These are phyloP conservation scores for Spizellomyces sp. DNA, from an alignment of 192 early-diverging fungal genomes.

Conservation along the genomic window DNA sequence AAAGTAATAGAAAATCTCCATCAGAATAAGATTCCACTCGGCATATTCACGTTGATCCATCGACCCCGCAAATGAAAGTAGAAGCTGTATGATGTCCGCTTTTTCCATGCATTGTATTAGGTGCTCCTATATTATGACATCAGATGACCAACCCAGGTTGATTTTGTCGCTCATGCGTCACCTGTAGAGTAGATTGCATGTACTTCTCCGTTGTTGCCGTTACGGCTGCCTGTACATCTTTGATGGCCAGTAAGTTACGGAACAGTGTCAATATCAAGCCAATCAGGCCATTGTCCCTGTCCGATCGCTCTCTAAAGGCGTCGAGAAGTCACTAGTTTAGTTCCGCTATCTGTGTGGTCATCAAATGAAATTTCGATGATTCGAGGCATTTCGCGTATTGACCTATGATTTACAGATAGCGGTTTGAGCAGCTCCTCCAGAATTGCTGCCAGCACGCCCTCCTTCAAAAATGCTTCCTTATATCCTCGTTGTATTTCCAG, in stretches of 20 bases:
- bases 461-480: slow-evolving; percentile 70
- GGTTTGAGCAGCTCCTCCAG: slow-evolving; percentile 54
- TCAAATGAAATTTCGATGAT: neutral
- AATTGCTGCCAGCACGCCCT: slow-evolving; percentile 55
- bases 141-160: neutral
- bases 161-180: slow-evolving; percentile 15
- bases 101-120: slow-evolving; percentile 59
- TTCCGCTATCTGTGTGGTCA: neutral
- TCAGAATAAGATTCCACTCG: slow-evolving; percentile 64
- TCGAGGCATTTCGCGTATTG: neutral
- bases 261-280: slow-evolving; percentile 74
- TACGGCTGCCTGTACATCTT: slow-evolving; percentile 65
- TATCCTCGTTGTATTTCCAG: slow-evolving; percentile 63
- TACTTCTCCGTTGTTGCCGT: slow-evolving; percentile 57
- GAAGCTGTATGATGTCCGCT: slow-evolving; percentile 64
- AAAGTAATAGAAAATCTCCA: slow-evolving; percentile 68
- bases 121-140: slow-evolving; percentile 44
- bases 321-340: slow-evolving; percentile 15
- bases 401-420: slow-evolving; percentile 51
- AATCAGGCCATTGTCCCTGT: slow-evolving; percentile 61
- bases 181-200: slow-evolving; percentile 67
- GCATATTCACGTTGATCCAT: slow-evolving; percentile 56
- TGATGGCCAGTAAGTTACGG: slow-evolving; percentile 80
- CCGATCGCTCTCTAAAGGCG: slow-evolving; percentile 52
- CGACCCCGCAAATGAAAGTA: slow-evolving; percentile 73